Evolutionary conservation across 805 yeast species (phyloP).

Genomic region (Saccharomycopsis vini): DNA sequence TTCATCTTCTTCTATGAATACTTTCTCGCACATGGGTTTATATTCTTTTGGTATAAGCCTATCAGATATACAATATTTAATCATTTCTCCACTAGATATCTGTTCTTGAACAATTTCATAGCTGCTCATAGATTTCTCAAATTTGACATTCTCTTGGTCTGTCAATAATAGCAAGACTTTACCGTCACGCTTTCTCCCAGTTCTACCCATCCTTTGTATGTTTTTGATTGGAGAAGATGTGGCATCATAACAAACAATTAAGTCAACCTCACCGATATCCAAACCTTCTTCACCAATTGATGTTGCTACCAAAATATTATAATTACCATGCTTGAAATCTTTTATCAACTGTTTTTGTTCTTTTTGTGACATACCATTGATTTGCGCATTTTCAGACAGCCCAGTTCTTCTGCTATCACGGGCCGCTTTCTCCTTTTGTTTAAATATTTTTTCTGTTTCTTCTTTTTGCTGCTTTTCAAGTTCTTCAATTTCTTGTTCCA

Average conservation of each 20-base stretch:
- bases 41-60: conserved; percentile 57
- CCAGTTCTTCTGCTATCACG: conserved; percentile 37
- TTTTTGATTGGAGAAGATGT: conserved; percentile 90
- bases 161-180: conserved; percentile 67
- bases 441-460: conserved; percentile 25
- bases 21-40: conserved; percentile 49
- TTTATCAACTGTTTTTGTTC: conserved; percentile 72
- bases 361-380: conserved; percentile 85
- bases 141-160: conserved; percentile 67
- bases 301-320: conserved; percentile 85
- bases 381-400: conserved; percentile 68
- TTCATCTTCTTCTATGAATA: conserved; percentile 55
- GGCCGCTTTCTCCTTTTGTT: conserved; percentile 26
- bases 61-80: conserved; percentile 41
- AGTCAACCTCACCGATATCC: conserved; percentile 96
- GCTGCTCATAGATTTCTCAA: conserved; percentile 76
- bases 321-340: conserved; percentile 61
- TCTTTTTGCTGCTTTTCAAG: conserved; percentile 23
- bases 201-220: conserved; percentile 94
- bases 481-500: conserved; percentile 19
- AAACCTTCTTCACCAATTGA: conserved; percentile 98
- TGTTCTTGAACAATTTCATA: conserved; percentile 70
- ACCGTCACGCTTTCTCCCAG: conserved; percentile 93
- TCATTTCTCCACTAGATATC: conserved; percentile 41
- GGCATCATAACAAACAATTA: conserved; percentile 87